phyloP scores from a whole-genome alignment of 495 filamentous ascomycete genomes.

The Penicillium atrosanguineum region DNA sequence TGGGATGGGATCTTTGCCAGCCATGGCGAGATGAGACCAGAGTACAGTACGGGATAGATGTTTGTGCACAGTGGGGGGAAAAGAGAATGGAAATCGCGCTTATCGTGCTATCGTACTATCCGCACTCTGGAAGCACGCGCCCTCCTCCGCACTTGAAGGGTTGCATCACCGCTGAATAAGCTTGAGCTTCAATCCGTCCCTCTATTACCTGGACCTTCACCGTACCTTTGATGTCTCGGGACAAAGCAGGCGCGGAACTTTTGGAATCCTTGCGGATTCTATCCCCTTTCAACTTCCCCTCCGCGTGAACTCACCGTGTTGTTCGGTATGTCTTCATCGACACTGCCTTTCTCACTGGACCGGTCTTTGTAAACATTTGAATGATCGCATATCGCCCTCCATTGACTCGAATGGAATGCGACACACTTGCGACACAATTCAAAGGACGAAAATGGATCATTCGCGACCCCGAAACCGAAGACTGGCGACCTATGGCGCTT shows the following conservation, averaged over 20 bases:
- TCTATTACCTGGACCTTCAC: background rate
- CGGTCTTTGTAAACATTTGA: background rate
- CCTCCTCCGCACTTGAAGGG: conserved; percentile 4
- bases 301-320: background rate
- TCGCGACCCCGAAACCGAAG: conserved; percentile 35
- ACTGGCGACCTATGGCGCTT: conserved; percentile 48
- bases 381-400: background rate
- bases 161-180: conserved; percentile 4
- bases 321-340: background rate
- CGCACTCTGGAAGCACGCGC: background rate
- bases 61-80: background rate
- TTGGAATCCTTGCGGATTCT: background rate
- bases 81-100: conserved; percentile 9
- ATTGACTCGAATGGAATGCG: conserved; percentile 7
- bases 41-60: background rate
- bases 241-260: background rate
- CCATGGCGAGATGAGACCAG: conserved; percentile 14
- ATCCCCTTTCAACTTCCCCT: background rate
- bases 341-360: background rate
- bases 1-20: conserved; percentile 28
- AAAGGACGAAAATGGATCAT: conserved; percentile 20
- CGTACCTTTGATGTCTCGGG: background rate
- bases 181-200: background rate
- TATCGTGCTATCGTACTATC: conserved; percentile 13
- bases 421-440: background rate